phyloP scores from a whole-genome alignment of 805 yeast species.

The Yarrowia bubula region DNA sequence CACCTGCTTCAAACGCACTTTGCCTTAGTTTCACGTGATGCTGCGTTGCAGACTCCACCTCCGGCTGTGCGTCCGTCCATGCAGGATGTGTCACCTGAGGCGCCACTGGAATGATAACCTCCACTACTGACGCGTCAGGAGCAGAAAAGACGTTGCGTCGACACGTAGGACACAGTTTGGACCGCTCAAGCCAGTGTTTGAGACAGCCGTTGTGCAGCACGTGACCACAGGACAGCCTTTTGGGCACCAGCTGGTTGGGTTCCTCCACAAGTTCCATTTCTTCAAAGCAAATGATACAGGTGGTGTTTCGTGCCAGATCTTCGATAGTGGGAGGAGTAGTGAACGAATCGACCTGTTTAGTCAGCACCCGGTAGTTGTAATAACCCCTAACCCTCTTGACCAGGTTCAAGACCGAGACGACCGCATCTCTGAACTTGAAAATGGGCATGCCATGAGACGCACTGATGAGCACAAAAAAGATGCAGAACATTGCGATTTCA shows the following conservation, averaged over 20 bases:
- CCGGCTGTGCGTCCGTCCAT: background rate
- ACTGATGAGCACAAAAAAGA: slow-evolving; percentile 48
- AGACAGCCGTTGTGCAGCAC: slow-evolving; percentile 86
- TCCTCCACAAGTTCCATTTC: slow-evolving; percentile 58
- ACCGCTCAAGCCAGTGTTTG: slow-evolving; percentile 88
- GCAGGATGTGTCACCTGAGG: slow-evolving; percentile 3
- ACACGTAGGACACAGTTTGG: slow-evolving; percentile 92
- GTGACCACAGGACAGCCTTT: slow-evolving; percentile 79
- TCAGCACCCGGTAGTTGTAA: slow-evolving; percentile 38
- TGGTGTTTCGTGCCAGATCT: slow-evolving; percentile 57
- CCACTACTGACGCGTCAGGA: background rate
- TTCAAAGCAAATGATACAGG: slow-evolving; percentile 90
- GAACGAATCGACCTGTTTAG: slow-evolving; percentile 61
- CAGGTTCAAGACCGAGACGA: slow-evolving; percentile 41
- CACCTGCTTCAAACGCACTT: slow-evolving; percentile 17
- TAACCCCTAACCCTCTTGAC: slow-evolving; percentile 36
- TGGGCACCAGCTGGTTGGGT: slow-evolving; percentile 56
- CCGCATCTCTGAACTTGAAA: slow-evolving; percentile 51
- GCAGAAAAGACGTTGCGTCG: slow-evolving; percentile 61
- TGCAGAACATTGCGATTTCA: slow-evolving; percentile 49
- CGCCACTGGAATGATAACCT: background rate
- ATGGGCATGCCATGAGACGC: slow-evolving; percentile 48
- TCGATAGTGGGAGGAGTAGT: slow-evolving; percentile 60
- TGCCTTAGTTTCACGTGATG: slow-evolving; percentile 1
- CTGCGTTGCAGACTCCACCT: too few relatives aligned